Conservation (phyloP, 2,329 filamentous ascomycete species). For the Aspergillus neoniger region DNA sequence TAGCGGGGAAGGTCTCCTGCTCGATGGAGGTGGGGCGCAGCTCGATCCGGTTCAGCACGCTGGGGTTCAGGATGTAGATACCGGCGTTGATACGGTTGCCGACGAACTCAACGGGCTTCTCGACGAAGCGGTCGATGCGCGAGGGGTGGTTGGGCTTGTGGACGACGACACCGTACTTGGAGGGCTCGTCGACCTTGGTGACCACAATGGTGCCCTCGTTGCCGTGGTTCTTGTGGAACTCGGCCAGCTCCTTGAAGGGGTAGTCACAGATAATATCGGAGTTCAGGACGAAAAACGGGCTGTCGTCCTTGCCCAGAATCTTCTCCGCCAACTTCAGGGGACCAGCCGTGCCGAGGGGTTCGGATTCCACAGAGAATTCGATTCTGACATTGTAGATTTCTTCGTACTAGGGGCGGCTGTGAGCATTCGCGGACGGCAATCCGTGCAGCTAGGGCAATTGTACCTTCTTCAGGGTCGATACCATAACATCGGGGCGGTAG, state of each 20-base stretch:
- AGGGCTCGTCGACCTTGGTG: slow-evolving; percentile 98
- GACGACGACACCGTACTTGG: slow-evolving; percentile 97
- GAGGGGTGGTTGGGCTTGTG: slow-evolving; percentile 91
- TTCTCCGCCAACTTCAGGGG: slow-evolving; percentile 93
- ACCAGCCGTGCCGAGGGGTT: slow-evolving; percentile 92
- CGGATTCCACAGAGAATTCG: slow-evolving; percentile 93
- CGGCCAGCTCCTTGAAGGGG: slow-evolving; percentile 84
- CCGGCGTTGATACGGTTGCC: slow-evolving; percentile 98
- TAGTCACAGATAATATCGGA: slow-evolving; percentile 98
- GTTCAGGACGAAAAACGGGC: slow-evolving; percentile 97
- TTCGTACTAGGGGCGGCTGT: slow-evolving; percentile 66
- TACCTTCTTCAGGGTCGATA: slow-evolving; percentile 86
- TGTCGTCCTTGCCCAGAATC: slow-evolving; percentile 88
- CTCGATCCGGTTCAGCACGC: slow-evolving; percentile 86
- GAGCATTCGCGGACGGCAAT: background rate
- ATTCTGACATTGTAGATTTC: slow-evolving; percentile 91
- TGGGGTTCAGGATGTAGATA: slow-evolving; percentile 96
- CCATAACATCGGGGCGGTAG: slow-evolving; percentile 98
- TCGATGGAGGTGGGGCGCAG: slow-evolving; percentile 96
- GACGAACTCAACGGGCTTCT: slow-evolving; percentile 98
- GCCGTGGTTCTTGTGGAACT: slow-evolving; percentile 90
- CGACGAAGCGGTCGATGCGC: slow-evolving; percentile 96
- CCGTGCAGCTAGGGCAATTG: slow-evolving; percentile 29
- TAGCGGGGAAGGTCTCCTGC: slow-evolving; percentile 96
- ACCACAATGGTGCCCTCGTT: slow-evolving; percentile 97